phyloP scores from a whole-genome alignment of 306 rosid genomes.

The Crotalaria pallida region DNA sequence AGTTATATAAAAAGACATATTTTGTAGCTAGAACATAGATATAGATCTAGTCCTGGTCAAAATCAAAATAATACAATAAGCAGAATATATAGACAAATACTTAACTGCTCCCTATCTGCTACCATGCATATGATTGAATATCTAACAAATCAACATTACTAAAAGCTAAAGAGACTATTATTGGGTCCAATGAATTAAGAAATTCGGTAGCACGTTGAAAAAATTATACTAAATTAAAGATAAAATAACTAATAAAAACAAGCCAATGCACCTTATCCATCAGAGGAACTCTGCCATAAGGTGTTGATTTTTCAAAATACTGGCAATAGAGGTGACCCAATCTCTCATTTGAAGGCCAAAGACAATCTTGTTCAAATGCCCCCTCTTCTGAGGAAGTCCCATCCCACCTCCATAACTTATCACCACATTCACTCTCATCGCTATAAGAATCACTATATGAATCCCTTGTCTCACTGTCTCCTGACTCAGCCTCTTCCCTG shows the following conservation, averaged over 20 bases:
- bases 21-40: background rate
- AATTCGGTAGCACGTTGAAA: background rate
- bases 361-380: constrained; percentile 61
- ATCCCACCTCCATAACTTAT: constrained; percentile 90
- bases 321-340: constrained; percentile 70
- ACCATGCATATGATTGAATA: background rate
- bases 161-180: background rate
- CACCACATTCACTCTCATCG: constrained; percentile 83
- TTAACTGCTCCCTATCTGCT: background rate
- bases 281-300: constrained; percentile 91
- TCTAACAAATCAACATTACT: too few species aligned
- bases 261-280: constrained; percentile 69
- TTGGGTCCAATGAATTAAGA: too few species aligned
- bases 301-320: constrained; percentile 90
- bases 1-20: too few species aligned
- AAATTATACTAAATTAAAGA: background rate
- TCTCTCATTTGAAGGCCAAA: constrained; percentile 54
- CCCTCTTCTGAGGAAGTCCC: constrained; percentile 88
- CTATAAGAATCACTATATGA: constrained; percentile 74
- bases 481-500: constrained; percentile 79
- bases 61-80: too few species aligned
- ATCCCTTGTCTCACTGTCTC: constrained; percentile 83
- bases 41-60: background rate
- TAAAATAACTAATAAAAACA: background rate
- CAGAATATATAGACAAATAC: background rate